phyloP scores from a whole-genome alignment of 1,284 basidiomycete species.

The Sparassis latifolia region DNA sequence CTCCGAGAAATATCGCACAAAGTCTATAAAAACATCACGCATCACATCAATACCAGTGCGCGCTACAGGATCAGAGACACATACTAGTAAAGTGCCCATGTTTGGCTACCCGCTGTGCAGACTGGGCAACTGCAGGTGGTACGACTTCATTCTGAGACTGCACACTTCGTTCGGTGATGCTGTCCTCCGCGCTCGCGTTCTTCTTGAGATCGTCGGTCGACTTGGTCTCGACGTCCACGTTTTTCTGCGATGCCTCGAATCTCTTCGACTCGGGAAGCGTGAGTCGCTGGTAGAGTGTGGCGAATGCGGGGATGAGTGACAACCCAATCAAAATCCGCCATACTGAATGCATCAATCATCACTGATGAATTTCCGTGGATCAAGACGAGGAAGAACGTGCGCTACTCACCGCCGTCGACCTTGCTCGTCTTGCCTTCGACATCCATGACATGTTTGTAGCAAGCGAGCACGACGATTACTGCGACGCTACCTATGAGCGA shows the following conservation, averaged over 20 bases:
- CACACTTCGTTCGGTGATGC: not conserved
- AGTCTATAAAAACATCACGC: constrained; percentile 27
- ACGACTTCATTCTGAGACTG: not conserved
- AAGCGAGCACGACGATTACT: constrained; percentile 63
- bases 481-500: constrained; percentile 60
- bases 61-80: not conserved
- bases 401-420: constrained; percentile 53
- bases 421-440: constrained; percentile 48
- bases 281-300: constrained; percentile 66
- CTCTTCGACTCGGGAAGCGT: constrained; percentile 67
- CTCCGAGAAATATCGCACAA: constrained; percentile 45
- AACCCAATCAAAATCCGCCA: constrained; percentile 48
- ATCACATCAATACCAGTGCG: not conserved
- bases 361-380: not conserved
- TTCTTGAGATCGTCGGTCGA: constrained; percentile 31
- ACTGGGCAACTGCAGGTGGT: not conserved
- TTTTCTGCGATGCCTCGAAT: constrained; percentile 38
- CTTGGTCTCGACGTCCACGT: constrained; percentile 26
- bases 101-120: constrained; percentile 17
- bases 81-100: constrained; percentile 35
- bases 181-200: constrained; percentile 20
- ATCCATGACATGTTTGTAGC: constrained; percentile 64
- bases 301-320: constrained; percentile 51
- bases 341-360: constrained; percentile 20
- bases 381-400: not conserved